Percentiles rank a stretch among this genome's conserved stretches.
Evolutionary conservation across 2,329 filamentous ascomycete species (phyloP).

Genomic region (Venturiaceae sp.): DNA sequence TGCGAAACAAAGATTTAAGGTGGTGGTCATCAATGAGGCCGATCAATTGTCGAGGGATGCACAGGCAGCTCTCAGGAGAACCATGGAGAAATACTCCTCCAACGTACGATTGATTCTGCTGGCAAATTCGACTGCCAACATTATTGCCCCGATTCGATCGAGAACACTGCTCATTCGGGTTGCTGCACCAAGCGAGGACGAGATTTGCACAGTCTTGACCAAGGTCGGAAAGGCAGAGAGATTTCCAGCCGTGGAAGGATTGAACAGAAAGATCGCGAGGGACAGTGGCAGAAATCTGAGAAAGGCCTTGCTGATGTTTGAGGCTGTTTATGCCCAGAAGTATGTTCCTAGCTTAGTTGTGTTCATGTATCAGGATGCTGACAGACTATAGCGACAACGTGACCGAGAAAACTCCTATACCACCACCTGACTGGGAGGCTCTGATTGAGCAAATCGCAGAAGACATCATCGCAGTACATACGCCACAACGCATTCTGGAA

Average conservation of each 20-base stretch:
- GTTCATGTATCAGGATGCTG: conserved; percentile 15
- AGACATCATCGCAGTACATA: conserved; percentile 87
- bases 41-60: conserved; percentile 91
- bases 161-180: conserved; percentile 87
- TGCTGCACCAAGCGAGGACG: conserved; percentile 72
- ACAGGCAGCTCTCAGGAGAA: conserved; percentile 85
- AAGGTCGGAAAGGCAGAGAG: conserved; percentile 68
- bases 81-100: conserved; percentile 99
- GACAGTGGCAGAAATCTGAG: conserved; percentile 88
- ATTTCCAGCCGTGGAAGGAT: conserved; percentile 63
- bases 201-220: conserved; percentile 71
- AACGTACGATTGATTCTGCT: conserved; percentile 86
- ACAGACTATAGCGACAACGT: conserved; percentile 65
- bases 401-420: conserved; percentile 77
- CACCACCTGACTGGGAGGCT: conserved; percentile 94
- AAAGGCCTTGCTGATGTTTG: conserved; percentile 88
- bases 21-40: conserved; percentile 98
- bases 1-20: conserved; percentile 90
- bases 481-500: conserved; percentile 77
- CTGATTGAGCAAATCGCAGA: conserved; percentile 82
- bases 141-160: conserved; percentile 95
- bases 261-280: conserved; percentile 78
- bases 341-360: conserved; percentile 35
- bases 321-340: conserved; percentile 96
- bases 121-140: conserved; percentile 94